Evolutionary conservation across 352 stramenopile species (phyloP).

Genomic region (Pythium coloratum): DNA sequence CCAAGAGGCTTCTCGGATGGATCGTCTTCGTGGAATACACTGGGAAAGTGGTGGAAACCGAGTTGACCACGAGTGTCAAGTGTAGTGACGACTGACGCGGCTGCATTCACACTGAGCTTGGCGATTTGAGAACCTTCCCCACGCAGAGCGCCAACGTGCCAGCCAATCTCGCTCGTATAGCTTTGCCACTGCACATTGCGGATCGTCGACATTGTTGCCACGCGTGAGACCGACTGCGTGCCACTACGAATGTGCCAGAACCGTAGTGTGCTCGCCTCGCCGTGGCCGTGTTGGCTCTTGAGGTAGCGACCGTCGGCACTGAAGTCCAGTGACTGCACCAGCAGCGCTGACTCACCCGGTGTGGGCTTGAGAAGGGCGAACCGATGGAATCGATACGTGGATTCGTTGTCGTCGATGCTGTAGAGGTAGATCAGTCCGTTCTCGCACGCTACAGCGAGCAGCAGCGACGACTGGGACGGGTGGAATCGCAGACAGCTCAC

Average conservation of each 20-base stretch:
- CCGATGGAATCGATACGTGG: constrained; percentile 35
- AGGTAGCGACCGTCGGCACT: constrained; percentile 60
- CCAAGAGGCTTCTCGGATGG: constrained; percentile 1
- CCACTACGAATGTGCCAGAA: constrained; percentile 62
- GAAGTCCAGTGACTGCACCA: constrained; percentile 55
- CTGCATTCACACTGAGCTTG: constrained; percentile 15
- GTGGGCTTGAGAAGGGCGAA: constrained; percentile 59
- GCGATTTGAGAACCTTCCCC: background rate
- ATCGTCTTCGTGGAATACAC: background rate
- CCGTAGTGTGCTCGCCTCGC: constrained; percentile 18
- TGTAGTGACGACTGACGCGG: constrained; percentile 17
- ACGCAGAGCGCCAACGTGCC: constrained; percentile 35
- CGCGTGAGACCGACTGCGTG: constrained; percentile 43
- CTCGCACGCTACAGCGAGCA: constrained; percentile 51
- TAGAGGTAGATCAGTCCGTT: constrained; percentile 81
- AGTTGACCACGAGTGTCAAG: constrained; percentile 26
- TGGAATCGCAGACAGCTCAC: constrained; percentile 51
- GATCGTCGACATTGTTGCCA: constrained; percentile 44
- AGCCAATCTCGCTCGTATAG: constrained; percentile 46
- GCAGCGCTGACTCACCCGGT: constrained; percentile 22
- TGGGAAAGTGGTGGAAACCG: constrained; percentile 23
- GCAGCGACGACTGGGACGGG: constrained; percentile 30
- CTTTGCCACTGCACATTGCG: constrained; percentile 58
- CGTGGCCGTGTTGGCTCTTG: constrained; percentile 46
- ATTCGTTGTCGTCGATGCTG: constrained; percentile 35